Conservation (phyloP, 2,329 filamentous ascomycete species). For the Pseudogymnoascus sp. region DNA sequence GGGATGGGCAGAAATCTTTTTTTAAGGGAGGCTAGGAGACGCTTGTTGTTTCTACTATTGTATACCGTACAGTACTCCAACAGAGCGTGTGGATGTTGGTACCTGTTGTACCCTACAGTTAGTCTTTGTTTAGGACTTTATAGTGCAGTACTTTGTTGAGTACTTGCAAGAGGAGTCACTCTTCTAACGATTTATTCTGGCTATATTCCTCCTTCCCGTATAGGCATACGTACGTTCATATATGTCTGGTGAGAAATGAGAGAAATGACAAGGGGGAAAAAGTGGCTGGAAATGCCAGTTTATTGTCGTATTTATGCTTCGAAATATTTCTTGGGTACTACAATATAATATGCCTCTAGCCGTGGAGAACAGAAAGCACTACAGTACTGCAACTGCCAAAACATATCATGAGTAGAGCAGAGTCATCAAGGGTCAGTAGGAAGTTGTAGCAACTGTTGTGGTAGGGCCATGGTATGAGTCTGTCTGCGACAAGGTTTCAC, state of each 20-base stretch:
- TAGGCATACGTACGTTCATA: no score
- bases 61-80: no score
- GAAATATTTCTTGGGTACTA: neutral
- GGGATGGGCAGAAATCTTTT: neutral
- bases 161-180: neutral
- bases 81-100: neutral
- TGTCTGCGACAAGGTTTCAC: slow-evolving; percentile 2
- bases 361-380: neutral
- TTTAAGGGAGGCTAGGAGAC: neutral
- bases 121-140: neutral
- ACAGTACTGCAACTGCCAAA: neutral
- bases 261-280: no score
- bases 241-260: no score
- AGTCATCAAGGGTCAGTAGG: neutral
- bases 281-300: neutral
- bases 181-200: neutral
- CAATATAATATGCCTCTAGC: neutral
- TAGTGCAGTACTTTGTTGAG: neutral
- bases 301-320: neutral
- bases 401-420: neutral
- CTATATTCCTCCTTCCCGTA: neutral
- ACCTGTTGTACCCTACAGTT: slow-evolving; percentile 1
- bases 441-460: neutral
- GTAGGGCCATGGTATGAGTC: neutral
- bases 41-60: neutral